These are phyloP conservation scores for Mycena albidolilacea DNA, from an alignment of 768 basidiomycete species.

Conservation along the genomic window DNA sequence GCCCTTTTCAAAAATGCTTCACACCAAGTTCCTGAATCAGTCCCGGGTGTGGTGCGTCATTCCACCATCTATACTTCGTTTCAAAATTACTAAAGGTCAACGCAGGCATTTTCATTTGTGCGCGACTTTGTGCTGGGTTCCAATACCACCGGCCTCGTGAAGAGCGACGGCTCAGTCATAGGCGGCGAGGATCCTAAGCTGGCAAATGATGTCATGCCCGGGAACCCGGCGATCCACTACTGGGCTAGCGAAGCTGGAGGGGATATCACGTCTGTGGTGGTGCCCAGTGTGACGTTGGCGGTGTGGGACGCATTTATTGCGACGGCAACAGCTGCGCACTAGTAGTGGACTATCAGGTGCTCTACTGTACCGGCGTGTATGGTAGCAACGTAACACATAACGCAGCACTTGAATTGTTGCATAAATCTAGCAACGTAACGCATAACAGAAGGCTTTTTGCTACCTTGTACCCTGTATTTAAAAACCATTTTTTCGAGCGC, in stretches of 20 bases:
- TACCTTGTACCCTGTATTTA: no score
- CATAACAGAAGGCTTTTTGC: no score
- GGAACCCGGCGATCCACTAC: slow-evolving; percentile 59
- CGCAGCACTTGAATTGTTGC: no score
- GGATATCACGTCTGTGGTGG: slow-evolving; percentile 49
- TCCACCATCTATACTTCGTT: no score
- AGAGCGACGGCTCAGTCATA: slow-evolving; percentile 47
- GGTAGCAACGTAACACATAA: no score
- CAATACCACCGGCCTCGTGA: slow-evolving; percentile 64
- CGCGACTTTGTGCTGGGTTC: slow-evolving; percentile 66
- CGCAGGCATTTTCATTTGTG: slow-evolving; percentile 58
- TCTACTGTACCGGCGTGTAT: no score
- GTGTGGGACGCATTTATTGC: slow-evolving; percentile 51
- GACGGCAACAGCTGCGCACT: slow-evolving; percentile 40
- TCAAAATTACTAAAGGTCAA: background rate
- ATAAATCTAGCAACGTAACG: no score
- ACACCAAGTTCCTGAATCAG: slow-evolving; percentile 36
- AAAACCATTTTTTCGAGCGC: no score
- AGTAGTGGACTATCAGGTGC: no score
- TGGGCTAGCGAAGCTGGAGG: slow-evolving; percentile 47
- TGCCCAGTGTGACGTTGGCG: slow-evolving; percentile 51
- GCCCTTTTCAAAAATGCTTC: slow-evolving; percentile 35
- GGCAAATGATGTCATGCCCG: slow-evolving; percentile 53
- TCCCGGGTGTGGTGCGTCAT: slow-evolving; percentile 34
- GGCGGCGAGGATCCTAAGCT: slow-evolving; percentile 61